phyloP scores from a whole-genome alignment of 108 stramenopile genomes.

The Aureococcus anophagefferens region DNA sequence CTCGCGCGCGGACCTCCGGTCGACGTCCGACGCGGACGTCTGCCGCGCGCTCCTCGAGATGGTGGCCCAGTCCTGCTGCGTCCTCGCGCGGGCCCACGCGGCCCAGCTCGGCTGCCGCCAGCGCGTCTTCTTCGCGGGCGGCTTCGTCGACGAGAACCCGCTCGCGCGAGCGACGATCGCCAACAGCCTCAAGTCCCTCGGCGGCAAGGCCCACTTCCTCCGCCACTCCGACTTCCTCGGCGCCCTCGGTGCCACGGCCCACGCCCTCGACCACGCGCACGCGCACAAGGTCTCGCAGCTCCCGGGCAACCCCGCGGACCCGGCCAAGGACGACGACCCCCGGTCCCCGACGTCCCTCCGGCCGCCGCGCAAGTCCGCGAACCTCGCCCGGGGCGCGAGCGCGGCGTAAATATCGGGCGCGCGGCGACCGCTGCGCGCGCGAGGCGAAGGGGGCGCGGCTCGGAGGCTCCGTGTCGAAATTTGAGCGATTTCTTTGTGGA shows the following conservation, averaged over 20 bases:
- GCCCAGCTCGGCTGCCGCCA: not conserved
- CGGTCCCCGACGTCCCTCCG: too few relatives aligned
- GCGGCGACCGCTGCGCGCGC: too few relatives aligned
- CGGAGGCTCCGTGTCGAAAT: too few relatives aligned
- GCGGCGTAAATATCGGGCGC: too few relatives aligned
- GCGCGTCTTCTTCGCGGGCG: not conserved
- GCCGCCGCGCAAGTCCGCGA: too few relatives aligned
- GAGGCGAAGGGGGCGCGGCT: too few relatives aligned
- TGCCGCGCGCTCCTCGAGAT: not conserved
- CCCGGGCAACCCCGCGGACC: too few relatives aligned
- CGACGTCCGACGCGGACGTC: not conserved
- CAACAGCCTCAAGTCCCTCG: not conserved
- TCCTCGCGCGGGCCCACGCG: not conserved
- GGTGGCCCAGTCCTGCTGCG: not conserved
- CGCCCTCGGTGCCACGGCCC: not conserved
- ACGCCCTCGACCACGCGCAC: not conserved
- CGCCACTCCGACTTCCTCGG: not conserved
- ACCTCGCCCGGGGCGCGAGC: too few relatives aligned
- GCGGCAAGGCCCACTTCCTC: not conserved
- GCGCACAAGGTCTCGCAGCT: too few relatives aligned
- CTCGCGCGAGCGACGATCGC: not conserved
- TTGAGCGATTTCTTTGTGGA: too few relatives aligned
- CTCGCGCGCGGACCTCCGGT: not conserved
- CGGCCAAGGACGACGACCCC: too few relatives aligned
- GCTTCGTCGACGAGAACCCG: not conserved